Base-by-base conservation (phyloP, 768 basidiomycete genomes). In the Amanita jacksonii region DNA sequence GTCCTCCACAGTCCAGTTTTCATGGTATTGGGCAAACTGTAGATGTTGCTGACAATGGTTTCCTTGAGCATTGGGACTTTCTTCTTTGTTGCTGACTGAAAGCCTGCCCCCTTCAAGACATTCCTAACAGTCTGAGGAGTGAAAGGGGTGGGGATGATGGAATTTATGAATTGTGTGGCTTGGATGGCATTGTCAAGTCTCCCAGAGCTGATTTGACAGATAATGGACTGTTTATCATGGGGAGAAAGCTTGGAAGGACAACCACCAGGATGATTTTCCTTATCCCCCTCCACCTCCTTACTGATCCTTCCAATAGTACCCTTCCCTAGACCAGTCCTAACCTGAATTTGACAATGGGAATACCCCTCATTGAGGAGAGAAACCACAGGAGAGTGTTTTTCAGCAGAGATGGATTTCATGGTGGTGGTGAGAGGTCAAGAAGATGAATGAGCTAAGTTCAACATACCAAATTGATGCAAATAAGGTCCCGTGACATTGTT, bases 81-180 rank as follows among this genome's bases (percentile, higher is more conserved):
- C 44, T 51, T 52, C 52, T 54, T 53, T 18, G 47, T 38, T 13
- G 48, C 45, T 51, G 52, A 49, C 30, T 47, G 46, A 24, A 55
- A 45, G 4, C 34, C 30, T 23, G 33, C 46, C 20, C 44, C 27
- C 23, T 43, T 56, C 33, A 56, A 50, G 30, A 28, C 42, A 41
- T 57, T 58, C 39, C 54, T 48, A 24, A 55, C 45, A 33, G 48
- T 55, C 44, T 58, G 46, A 15, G 49, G 45, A 31, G 41, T 32
- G 37, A 54, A 46, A 41, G 53, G 52, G 27, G 33, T 45, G 31
- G 47, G 13, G 22, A 52, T 44, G 35, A 44, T 47, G 32, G 38
- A 20, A 37, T 49, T 50, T 28, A 53, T 53, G 47, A 39, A 47
- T 28, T 49, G 35, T 22, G 54, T 45, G 28, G 44, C 50, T 38